Conservation (phyloP, 495 filamentous ascomycete genomes). For the Chaetomium fimeti region DNA sequence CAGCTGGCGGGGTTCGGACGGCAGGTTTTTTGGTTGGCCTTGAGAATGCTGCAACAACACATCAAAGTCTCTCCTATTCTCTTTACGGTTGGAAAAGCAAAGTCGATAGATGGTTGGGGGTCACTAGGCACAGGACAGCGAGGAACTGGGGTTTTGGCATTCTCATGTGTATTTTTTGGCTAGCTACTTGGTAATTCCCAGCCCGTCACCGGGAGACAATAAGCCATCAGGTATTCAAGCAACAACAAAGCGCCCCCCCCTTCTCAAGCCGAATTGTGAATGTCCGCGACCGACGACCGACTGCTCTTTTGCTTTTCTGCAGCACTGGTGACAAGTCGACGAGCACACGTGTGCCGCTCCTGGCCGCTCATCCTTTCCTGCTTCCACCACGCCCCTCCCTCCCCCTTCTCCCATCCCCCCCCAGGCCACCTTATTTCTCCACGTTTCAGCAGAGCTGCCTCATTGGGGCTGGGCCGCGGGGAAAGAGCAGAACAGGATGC, state of each 20-base stretch:
- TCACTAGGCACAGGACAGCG: background rate
- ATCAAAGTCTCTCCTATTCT: background rate
- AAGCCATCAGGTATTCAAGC: background rate
- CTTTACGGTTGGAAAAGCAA: background rate
- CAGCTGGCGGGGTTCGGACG: background rate
- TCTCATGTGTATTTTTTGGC: conserved; percentile 2
- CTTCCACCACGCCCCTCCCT: background rate
- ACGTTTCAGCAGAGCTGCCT: conserved; percentile 13
- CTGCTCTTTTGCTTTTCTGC: background rate
- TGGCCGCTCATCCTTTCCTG: background rate
- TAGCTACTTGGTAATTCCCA: background rate
- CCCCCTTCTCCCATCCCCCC: background rate
- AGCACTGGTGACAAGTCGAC: background rate
- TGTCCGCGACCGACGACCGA: background rate
- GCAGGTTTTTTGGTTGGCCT: background rate
- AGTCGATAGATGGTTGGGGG: conserved; percentile 2
- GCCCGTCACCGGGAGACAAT: background rate
- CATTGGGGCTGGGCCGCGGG: conserved; percentile 12
- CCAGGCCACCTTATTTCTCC: conserved; percentile 1
- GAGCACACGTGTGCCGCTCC: conserved; percentile 7
- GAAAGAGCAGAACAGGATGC: conserved; percentile 1
- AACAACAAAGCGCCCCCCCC: background rate
- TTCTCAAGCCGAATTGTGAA: background rate
- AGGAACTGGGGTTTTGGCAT: background rate
- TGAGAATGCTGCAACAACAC: conserved; percentile 4